Evolutionary conservation across 129 eudicot genomes (phyloP).

Genomic region (Mikania micrantha): DNA sequence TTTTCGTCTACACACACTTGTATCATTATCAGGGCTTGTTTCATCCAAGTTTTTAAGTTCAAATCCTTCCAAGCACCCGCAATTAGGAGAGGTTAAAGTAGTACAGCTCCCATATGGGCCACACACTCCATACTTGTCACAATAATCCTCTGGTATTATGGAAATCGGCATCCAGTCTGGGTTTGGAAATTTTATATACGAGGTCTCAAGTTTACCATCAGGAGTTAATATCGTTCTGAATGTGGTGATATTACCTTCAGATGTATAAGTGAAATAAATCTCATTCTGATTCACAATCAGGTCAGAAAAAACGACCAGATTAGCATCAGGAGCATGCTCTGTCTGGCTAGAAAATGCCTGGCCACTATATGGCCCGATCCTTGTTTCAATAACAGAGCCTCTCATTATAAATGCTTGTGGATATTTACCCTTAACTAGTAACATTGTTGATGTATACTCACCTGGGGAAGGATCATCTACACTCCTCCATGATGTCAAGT

Average conservation of each 20-base stretch:
- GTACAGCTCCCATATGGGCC: conserved; percentile 27
- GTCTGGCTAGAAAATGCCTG: neutral
- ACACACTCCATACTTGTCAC: conserved; percentile 20
- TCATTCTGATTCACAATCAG: conserved; percentile 1
- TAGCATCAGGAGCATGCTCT: neutral
- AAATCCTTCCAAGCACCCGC: conserved; percentile 31
- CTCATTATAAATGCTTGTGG: neutral
- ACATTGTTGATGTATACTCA: neutral
- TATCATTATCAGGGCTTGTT: conserved; percentile 12
- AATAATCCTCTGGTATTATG: conserved; percentile 1
- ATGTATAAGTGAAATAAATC: neutral
- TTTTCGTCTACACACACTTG: conserved; percentile 19
- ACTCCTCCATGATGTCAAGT: conserved; percentile 14
- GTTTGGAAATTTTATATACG: neutral
- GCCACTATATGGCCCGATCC: conserved; percentile 15
- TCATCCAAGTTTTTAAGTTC: conserved; percentile 11
- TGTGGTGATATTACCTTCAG: neutral
- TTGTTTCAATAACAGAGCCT: neutral
- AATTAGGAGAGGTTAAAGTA: neutral
- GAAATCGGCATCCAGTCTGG: neutral
- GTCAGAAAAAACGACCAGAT: neutral
- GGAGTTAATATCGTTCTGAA: conserved; percentile 5
- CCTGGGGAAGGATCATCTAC: conserved; percentile 19
- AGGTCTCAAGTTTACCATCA: conserved; percentile 5
- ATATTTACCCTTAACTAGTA: conserved; percentile 1